Evolutionary conservation across 805 yeast genomes (phyloP).

Genomic region (Cyberlindnera mycetangii): DNA sequence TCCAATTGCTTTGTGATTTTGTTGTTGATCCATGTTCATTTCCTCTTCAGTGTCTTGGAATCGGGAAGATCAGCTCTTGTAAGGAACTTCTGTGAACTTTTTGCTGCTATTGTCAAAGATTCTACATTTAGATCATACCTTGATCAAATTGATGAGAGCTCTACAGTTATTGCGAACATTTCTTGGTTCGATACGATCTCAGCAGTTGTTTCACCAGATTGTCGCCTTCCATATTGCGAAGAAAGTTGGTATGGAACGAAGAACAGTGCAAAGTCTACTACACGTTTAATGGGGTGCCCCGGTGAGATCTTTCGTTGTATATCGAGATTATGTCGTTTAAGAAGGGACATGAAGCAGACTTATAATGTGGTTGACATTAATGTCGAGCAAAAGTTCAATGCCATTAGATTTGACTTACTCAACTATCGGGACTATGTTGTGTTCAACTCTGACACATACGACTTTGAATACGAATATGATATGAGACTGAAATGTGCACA

Average conservation of each 20-base stretch:
- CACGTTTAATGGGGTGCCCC: constrained; percentile 58
- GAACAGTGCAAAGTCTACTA: constrained; percentile 42
- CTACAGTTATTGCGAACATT: constrained; percentile 46
- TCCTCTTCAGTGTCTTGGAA: constrained; percentile 50
- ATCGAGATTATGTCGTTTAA: constrained; percentile 40
- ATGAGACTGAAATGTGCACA: constrained; percentile 50
- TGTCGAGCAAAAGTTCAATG: constrained; percentile 28
- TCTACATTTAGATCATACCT: constrained; percentile 40
- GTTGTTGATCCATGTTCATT: constrained; percentile 51
- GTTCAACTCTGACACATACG: constrained; percentile 16
- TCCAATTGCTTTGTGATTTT: constrained; percentile 46
- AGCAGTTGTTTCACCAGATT: constrained; percentile 55
- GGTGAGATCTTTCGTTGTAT: constrained; percentile 51
- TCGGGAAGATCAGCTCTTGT: constrained; percentile 52
- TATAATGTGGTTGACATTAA: constrained; percentile 13
- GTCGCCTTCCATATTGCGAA: constrained; percentile 50
- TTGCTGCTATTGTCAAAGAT: constrained; percentile 48
- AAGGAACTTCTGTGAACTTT: constrained; percentile 46
- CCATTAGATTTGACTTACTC: constrained; percentile 35
- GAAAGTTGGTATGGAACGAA: constrained; percentile 51
- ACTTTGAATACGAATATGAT: constrained; percentile 37
- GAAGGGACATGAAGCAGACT: constrained; percentile 27
- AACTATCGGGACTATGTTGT: constrained; percentile 48
- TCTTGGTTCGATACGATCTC: constrained; percentile 61
- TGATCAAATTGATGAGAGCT: constrained; percentile 46